Evolutionary conservation across 768 basidiomycete species (phyloP).

Genomic region (Tricholoma flavovirens): DNA sequence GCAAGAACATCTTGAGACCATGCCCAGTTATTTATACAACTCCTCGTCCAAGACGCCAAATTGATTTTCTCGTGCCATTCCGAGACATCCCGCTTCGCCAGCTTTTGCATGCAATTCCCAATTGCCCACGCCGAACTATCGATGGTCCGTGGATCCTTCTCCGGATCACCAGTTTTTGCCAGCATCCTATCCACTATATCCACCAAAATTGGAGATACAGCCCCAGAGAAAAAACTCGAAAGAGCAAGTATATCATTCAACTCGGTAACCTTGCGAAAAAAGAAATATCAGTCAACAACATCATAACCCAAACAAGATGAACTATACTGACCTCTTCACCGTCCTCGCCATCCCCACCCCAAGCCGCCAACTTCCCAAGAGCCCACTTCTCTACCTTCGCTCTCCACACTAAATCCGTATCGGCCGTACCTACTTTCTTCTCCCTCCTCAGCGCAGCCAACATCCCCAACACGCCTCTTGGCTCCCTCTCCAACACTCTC

Average conservation of each 20-base stretch:
- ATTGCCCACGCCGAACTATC: slow-evolving; percentile 50
- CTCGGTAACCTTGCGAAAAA: slow-evolving; percentile 35
- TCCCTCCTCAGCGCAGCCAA: slow-evolving; percentile 41
- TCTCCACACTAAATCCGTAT: slow-evolving; percentile 57
- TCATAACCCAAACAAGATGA: neutral
- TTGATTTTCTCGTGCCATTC: slow-evolving; percentile 49
- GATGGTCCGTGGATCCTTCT: slow-evolving; percentile 14
- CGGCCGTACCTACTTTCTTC: slow-evolving; percentile 41
- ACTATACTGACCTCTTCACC: neutral
- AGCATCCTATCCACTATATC: slow-evolving; percentile 41
- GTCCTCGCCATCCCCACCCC: slow-evolving; percentile 23
- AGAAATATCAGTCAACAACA: neutral
- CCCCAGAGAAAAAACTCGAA: slow-evolving; percentile 42
- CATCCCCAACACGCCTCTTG: slow-evolving; percentile 38
- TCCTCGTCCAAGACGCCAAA: slow-evolving; percentile 41
- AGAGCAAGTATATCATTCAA: slow-evolving; percentile 52
- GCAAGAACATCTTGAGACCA: slow-evolving; percentile 52
- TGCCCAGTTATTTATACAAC: slow-evolving; percentile 45
- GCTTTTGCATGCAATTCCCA: slow-evolving; percentile 50
- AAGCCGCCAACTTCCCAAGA: slow-evolving; percentile 34
- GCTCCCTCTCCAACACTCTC: slow-evolving; percentile 40
- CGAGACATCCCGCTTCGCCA: slow-evolving; percentile 35
- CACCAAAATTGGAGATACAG: slow-evolving; percentile 37
- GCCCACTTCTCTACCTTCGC: slow-evolving; percentile 48
- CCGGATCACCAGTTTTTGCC: slow-evolving; percentile 19